Evolutionary conservation across 2,329 filamentous ascomycete species (phyloP).

Genomic region (Alternaria rosae): DNA sequence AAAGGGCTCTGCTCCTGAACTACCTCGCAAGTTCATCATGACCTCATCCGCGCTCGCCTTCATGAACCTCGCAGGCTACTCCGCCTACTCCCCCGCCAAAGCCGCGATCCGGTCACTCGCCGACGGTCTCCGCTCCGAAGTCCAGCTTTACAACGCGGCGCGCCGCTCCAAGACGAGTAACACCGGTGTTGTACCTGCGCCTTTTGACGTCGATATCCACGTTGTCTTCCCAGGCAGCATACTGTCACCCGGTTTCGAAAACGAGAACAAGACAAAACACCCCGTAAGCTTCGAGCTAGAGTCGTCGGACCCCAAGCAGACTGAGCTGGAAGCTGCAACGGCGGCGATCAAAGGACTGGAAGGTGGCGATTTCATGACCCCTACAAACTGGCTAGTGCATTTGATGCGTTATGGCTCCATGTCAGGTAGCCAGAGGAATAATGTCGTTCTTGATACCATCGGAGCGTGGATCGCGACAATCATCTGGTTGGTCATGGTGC

Average conservation of each 20-base stretch:
- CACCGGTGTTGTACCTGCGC: conserved; percentile 50
- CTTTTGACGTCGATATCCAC: conserved; percentile 78
- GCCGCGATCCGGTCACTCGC: conserved; percentile 82
- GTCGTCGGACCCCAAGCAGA: conserved; percentile 80
- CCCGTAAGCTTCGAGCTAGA: conserved; percentile 80
- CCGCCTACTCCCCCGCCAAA: conserved; percentile 83
- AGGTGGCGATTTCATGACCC: conserved; percentile 78
- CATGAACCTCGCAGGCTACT: conserved; percentile 81
- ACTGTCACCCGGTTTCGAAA: conserved; percentile 73
- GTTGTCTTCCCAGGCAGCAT: conserved; percentile 88
- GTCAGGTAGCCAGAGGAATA: conserved; percentile 62
- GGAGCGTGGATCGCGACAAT: conserved; percentile 62
- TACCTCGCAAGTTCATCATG: conserved; percentile 81
- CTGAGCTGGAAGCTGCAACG: conserved; percentile 77
- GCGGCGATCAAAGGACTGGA: conserved; percentile 77
- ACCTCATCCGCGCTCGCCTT: conserved; percentile 81
- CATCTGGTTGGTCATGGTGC: conserved; percentile 64
- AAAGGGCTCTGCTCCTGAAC: conserved; percentile 22
- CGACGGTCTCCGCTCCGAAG: conserved; percentile 83
- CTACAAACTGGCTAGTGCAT: conserved; percentile 74
- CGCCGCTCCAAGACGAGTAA: conserved; percentile 44
- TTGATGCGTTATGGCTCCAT: conserved; percentile 71
- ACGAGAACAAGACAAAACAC: conserved; percentile 82
- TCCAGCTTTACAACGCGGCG: conserved; percentile 81
- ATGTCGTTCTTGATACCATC: conserved; percentile 61